These are phyloP conservation scores for Yamadazyma spencermartinsiae DNA, from an alignment of 1,139 yeast species.

Conservation along the genomic window DNA sequence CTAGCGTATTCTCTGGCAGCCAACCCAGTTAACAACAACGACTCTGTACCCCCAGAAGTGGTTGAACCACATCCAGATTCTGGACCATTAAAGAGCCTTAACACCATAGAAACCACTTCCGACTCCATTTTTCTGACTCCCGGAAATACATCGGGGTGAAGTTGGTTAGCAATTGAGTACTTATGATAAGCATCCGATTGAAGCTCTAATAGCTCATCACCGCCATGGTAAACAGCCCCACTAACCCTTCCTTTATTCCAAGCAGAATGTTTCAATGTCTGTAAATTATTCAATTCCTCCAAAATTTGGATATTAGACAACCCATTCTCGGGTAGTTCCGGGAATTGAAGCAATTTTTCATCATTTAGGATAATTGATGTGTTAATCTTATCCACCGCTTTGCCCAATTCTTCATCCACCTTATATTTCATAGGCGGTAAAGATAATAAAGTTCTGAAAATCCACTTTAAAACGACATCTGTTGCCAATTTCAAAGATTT, in stretches of 20 bases:
- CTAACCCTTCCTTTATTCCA: constrained; percentile 87
- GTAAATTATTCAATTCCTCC: constrained; percentile 49
- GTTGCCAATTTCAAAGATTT: constrained; percentile 18
- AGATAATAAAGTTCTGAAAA: constrained; percentile 38
- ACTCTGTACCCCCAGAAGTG: constrained; percentile 97
- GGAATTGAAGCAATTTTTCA: constrained; percentile 46
- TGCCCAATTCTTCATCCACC: constrained; percentile 59
- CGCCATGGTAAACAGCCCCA: constrained; percentile 98
- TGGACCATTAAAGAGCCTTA: constrained; percentile 72
- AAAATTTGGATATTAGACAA: constrained; percentile 44
- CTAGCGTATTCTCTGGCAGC: constrained; percentile 76
- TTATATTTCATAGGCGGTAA: constrained; percentile 57
- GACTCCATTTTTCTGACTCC: constrained; percentile 96
- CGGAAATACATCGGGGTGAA: constrained; percentile 97
- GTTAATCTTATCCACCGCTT: constrained; percentile 53
- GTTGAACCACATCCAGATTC: constrained; percentile 83
- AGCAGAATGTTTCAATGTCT: constrained; percentile 61
- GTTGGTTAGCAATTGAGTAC: constrained; percentile 86
- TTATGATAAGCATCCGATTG: constrained; percentile 76
- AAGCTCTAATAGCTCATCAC: constrained; percentile 64
- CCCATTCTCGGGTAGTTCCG: constrained; percentile 58
- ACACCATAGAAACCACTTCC: constrained; percentile 90
- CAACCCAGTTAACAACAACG: constrained; percentile 78
- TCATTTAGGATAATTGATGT: constrained; percentile 54
- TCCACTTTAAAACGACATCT: constrained; percentile 10